Percentiles rank a stretch among this genome's conserved stretches.
phyloP scores from a whole-genome alignment of 108 stramenopile genomes.

The Pseudonitzschia multiseries region DNA sequence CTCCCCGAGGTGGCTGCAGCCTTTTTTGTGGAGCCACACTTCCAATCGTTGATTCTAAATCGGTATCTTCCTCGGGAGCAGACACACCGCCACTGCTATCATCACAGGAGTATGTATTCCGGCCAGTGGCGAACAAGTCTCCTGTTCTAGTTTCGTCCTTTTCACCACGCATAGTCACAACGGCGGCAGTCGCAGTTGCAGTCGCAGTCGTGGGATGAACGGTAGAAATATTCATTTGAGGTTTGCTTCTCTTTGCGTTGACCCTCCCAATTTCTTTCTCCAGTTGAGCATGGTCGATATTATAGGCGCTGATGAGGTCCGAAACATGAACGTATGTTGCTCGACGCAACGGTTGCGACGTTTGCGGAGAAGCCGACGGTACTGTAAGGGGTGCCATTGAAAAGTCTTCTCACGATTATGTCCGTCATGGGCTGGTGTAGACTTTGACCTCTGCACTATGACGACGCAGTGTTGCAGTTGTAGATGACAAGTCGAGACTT shows the following conservation, averaged over 20 bases:
- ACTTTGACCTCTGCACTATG: not conserved
- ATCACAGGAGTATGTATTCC: conserved; percentile 11
- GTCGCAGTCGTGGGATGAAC: not conserved
- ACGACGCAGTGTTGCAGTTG: not conserved
- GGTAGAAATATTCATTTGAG: not conserved
- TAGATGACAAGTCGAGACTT: not conserved
- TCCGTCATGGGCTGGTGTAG: conserved; percentile 11
- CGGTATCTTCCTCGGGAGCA: conserved; percentile 19
- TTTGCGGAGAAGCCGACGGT: not conserved
- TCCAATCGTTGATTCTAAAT: conserved; percentile 17
- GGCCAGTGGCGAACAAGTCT: too few relatives aligned
- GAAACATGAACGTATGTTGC: conserved; percentile 66
- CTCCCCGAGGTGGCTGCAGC: conserved; percentile 75
- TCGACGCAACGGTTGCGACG: conserved; percentile 39
- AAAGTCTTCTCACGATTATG: not conserved
- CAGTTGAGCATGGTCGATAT: conserved; percentile 56
- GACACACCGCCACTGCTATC: not conserved
- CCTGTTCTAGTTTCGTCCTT: conserved; percentile 3
- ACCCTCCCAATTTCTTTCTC: conserved; percentile 55
- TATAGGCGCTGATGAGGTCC: conserved; percentile 55
- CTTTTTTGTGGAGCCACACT: conserved; percentile 49
- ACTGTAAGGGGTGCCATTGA: conserved; percentile 1
- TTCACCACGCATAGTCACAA: not conserved
- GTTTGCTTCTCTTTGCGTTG: conserved; percentile 33
- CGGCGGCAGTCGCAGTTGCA: too few relatives aligned